A percentile compares a stretch with the other conserved stretches of the same genome.
phyloP scores from a whole-genome alignment of 805 yeast species.

The Isabelozyma pseudorhagii region DNA sequence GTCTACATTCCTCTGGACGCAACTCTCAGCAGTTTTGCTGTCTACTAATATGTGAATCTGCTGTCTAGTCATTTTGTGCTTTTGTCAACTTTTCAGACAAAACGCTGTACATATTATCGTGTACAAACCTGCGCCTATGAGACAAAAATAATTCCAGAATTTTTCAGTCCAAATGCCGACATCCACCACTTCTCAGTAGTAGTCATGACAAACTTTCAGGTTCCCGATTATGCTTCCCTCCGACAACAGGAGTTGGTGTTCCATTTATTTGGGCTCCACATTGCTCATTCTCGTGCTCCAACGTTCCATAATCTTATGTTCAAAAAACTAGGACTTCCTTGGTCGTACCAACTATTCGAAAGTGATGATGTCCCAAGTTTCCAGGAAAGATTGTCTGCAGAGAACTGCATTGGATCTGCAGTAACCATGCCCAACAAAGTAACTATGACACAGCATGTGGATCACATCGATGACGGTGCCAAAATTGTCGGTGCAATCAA shows the following conservation, averaged over 20 bases:
- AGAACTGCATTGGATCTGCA: slow-evolving; percentile 21
- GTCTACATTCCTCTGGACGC: too few species aligned
- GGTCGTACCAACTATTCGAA: slow-evolving; percentile 21
- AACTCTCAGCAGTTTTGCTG: too few species aligned
- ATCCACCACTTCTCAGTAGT: background rate
- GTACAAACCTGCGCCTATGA: too few species aligned
- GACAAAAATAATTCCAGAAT: too few species aligned
- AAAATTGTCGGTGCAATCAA: slow-evolving; percentile 30
- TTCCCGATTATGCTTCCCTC: background rate
- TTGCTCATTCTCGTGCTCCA: slow-evolving; percentile 25
- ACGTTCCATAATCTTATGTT: slow-evolving; percentile 22
- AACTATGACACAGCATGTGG: slow-evolving; percentile 21
- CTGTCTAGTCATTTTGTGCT: too few species aligned
- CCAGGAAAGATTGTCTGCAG: slow-evolving; percentile 6
- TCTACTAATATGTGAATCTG: too few species aligned
- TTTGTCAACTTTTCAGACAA: too few species aligned
- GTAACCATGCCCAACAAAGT: slow-evolving; percentile 32
- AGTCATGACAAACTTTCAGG: background rate
- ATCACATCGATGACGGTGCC: slow-evolving; percentile 24
- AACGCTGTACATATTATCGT: too few species aligned
- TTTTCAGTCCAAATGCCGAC: too few species aligned
- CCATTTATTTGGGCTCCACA: slow-evolving; percentile 20
- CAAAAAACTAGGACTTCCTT: slow-evolving; percentile 15
- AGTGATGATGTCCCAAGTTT: slow-evolving; percentile 17
- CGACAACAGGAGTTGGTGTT: slow-evolving; percentile 3